Evolutionary conservation across 352 stramenopile species (phyloP).

Genomic region (Phytophthora tubulina): DNA sequence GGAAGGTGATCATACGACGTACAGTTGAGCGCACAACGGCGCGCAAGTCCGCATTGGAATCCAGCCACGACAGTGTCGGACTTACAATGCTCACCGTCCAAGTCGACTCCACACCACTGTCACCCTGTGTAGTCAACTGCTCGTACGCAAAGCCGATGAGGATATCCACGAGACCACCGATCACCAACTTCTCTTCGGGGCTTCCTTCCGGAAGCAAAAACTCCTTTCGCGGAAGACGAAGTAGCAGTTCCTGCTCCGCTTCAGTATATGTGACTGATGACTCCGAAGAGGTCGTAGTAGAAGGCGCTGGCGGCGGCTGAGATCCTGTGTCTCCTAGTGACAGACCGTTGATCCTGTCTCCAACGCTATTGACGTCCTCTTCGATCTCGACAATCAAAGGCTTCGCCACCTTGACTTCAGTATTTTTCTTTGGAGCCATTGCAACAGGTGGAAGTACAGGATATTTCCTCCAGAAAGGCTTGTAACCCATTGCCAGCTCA

Average conservation of each 20-base stretch:
- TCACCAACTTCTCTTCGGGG: conserved; percentile 63
- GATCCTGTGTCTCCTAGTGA: conserved; percentile 26
- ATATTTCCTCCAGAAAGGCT: conserved; percentile 90
- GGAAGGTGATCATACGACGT: conserved; percentile 95
- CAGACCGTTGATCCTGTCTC: conserved; percentile 34
- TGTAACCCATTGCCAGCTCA: conserved; percentile 87
- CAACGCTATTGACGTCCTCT: conserved; percentile 33
- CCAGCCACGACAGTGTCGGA: conserved; percentile 95
- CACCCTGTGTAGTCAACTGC: conserved; percentile 94
- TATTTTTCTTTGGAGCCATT: conserved; percentile 6
- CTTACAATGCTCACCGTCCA: conserved; percentile 98
- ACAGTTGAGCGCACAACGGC: conserved; percentile 78
- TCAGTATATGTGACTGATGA: conserved; percentile 53
- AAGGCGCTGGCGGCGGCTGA: conserved; percentile 6
- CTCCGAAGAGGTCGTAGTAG: conserved; percentile 3
- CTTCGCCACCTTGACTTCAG: conserved; percentile 17
- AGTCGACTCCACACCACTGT: conserved; percentile 96
- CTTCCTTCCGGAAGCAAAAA: conserved; percentile 74
- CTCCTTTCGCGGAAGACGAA: conserved; percentile 79
- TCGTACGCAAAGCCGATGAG: conserved; percentile 97
- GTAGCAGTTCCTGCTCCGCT: conserved; percentile 79
- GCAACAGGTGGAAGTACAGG: conserved; percentile 30
- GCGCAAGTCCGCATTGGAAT: conserved; percentile 71
- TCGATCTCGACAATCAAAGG: conserved; percentile 57
- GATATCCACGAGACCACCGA: conserved; percentile 93